Conservation (phyloP, 768 basidiomycete species). For the Floccularia luteovirens region DNA sequence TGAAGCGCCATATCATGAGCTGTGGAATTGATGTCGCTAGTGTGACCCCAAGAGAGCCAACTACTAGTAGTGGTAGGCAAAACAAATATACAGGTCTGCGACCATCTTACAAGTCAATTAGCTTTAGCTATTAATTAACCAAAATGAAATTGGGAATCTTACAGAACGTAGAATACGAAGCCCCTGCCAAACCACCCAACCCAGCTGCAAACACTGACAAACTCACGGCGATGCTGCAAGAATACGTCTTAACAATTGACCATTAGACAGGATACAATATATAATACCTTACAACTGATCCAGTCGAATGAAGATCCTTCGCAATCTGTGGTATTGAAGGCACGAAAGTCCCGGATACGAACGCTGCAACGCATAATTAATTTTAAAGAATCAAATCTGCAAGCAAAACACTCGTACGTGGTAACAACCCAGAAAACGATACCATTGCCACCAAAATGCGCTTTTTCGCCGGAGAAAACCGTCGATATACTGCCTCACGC, state of each 20-base stretch:
- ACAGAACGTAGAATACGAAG: constrained; percentile 5
- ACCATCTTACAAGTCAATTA: constrained; percentile 60
- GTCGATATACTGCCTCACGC: constrained; percentile 38
- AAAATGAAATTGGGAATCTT: too few species aligned
- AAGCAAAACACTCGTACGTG: constrained; percentile 37
- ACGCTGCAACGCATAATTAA: constrained; percentile 32
- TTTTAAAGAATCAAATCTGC: neutral
- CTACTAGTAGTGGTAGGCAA: constrained; percentile 47
- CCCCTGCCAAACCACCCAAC: neutral
- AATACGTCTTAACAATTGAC: neutral
- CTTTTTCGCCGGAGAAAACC: constrained; percentile 35
- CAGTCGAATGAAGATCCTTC: constrained; percentile 50
- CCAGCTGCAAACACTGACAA: constrained; percentile 1
- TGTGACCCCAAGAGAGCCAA: constrained; percentile 56
- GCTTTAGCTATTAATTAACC: too few species aligned
- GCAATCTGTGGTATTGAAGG: constrained; percentile 74
- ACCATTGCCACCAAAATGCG: constrained; percentile 46
- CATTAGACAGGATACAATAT: neutral
- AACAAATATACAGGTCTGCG: constrained; percentile 50
- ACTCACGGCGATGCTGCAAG: constrained; percentile 3
- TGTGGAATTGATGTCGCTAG: constrained; percentile 26
- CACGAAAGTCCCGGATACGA: constrained; percentile 62
- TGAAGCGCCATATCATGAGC: constrained; percentile 51
- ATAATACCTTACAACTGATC: constrained; percentile 53
- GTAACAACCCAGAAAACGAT: constrained; percentile 54